Conservation (phyloP, 805 yeast genomes). For the Kodamaea nitidulidarum region DNA sequence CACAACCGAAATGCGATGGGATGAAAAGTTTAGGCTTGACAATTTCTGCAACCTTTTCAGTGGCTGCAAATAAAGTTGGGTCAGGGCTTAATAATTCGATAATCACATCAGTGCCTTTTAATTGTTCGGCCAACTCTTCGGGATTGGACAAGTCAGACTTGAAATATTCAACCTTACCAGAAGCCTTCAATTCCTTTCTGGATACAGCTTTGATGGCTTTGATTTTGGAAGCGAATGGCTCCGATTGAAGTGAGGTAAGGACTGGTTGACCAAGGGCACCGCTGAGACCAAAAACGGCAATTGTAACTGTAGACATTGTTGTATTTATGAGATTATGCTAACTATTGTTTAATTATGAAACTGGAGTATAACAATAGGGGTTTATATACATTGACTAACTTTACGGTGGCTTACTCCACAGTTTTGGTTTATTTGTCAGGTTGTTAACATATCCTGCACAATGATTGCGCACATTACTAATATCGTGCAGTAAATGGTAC, state of each 20-base stretch:
- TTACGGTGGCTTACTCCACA: no score
- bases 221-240: constrained; percentile 39
- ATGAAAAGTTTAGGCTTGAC: constrained; percentile 50
- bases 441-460: no score
- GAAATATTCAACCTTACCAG: constrained; percentile 39
- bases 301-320: constrained; percentile 32
- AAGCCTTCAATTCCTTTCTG: constrained; percentile 31
- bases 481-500: no score
- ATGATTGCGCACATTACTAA: no score
- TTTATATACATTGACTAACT: no score
- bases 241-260: constrained; percentile 41
- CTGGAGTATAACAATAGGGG: no score
- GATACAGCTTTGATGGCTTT: constrained; percentile 52
- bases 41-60: constrained; percentile 36
- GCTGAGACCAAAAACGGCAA: constrained; percentile 52
- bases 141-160: constrained; percentile 26
- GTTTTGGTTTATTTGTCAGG: no score
- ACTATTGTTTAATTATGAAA: no score
- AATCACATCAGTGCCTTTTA: constrained; percentile 49
- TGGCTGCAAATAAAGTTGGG: constrained; percentile 25
- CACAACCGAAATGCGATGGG: constrained; percentile 60
- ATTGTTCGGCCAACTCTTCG: constrained; percentile 29
- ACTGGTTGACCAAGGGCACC: constrained; percentile 52
- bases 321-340: no score
- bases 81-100: constrained; percentile 39